Evolutionary conservation across 1,139 yeast genomes (phyloP), one percentile per base, ranked within the genome.

Genomic region (Suhomyces atakaporum): DNA sequence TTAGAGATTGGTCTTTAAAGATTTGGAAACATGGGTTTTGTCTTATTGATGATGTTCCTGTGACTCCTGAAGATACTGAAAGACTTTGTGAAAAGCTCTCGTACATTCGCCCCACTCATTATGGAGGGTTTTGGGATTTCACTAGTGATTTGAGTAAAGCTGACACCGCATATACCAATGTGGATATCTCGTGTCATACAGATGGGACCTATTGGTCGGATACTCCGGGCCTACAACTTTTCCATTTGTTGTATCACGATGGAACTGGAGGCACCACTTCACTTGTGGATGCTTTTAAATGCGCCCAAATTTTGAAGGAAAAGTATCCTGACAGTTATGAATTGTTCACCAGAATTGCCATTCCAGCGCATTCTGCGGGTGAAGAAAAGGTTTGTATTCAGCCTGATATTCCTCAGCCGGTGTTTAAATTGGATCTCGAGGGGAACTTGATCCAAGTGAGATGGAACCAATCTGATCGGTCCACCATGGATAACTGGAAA

Each of bases 61-160:
- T 69, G 3, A 64, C 69, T 10, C 80, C 87, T 0, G 78, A 77
- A 46, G 84, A 69, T 16, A 83, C 92, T 1, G 74, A 81, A 50
- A 61, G 62, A 42, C 66, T 84, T 37, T 76, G 82, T 40, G 80
- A 80, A 45, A 63, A 77, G 48, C 70, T 84, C 43, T 74, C 81
- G 38, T 81, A 79, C 53, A 76, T 83, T 39, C 66, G 86, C 26
- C 84, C 82, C 15, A 84, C 92, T 2, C 90, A 84, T 56, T 84
- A 84, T 45, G 90, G 89, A 11, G 89, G 87, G 3, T 83, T 84
- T 58, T 84, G 90, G 89, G 89, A 82, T 50, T 83, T 84, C 55
- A 83, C 90, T 15, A 75, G 87, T 10, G 87, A 84, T 53, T 63
- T 84, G 51, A 72, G 82, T 29, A 81, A 79, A 61, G 77, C 79